Conservation (phyloP, 2,329 filamentous ascomycete species). For the Fusarium haematococcum region DNA sequence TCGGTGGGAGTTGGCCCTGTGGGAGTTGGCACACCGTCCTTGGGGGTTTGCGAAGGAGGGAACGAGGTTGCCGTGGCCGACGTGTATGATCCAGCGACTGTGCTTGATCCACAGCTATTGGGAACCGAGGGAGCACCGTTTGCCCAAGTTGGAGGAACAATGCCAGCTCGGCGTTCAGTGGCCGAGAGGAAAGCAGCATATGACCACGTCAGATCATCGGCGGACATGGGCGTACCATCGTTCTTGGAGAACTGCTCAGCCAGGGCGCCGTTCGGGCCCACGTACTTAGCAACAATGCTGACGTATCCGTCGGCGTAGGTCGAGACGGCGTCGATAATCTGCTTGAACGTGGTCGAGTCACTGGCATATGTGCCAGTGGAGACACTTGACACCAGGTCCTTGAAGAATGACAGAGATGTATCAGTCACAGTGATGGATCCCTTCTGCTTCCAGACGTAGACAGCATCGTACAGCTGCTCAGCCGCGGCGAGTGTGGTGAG, state of each 20-base stretch:
- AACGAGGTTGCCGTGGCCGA: slow-evolving; percentile 61
- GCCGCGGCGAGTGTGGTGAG: slow-evolving; percentile 81
- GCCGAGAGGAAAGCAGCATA: slow-evolving; percentile 77
- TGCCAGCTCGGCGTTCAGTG: slow-evolving; percentile 65
- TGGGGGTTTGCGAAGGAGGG: slow-evolving; percentile 61
- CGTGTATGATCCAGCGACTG: slow-evolving; percentile 64
- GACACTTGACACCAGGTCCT: slow-evolving; percentile 67
- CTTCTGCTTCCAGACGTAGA: slow-evolving; percentile 75
- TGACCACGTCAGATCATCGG: slow-evolving; percentile 78
- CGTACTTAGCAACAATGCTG: slow-evolving; percentile 71
- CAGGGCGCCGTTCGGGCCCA: slow-evolving; percentile 70
- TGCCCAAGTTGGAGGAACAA: slow-evolving; percentile 69
- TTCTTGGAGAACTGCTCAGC: slow-evolving; percentile 74
- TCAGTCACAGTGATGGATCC: slow-evolving; percentile 74
- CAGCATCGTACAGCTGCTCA: slow-evolving; percentile 82
- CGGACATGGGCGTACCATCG: slow-evolving; percentile 68
- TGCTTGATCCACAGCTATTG: slow-evolving; percentile 58
- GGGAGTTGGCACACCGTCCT: slow-evolving; percentile 48
- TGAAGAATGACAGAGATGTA: slow-evolving; percentile 78
- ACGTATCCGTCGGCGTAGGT: slow-evolving; percentile 72
- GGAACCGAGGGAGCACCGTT: slow-evolving; percentile 61
- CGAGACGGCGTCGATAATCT: slow-evolving; percentile 68
- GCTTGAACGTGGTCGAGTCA: slow-evolving; percentile 59
- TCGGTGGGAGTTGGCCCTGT: slow-evolving; percentile 46
- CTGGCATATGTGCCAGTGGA: slow-evolving; percentile 71